Evolutionary conservation across 306 rosid species (phyloP).

Genomic region (Cicer bijugum): DNA sequence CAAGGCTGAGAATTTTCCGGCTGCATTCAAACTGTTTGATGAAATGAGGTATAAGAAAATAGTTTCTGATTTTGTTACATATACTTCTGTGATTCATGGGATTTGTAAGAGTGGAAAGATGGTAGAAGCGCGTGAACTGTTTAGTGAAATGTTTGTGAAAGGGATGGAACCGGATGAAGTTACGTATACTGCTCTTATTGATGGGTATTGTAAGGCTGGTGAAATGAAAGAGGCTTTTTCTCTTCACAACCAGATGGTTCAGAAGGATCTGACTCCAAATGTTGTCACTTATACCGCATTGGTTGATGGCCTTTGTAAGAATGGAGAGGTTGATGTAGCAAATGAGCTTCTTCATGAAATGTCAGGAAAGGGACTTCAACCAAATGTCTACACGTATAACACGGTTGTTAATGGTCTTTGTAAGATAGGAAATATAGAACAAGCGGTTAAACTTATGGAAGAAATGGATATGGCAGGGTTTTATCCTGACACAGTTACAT

Average conservation of each 20-base stretch:
- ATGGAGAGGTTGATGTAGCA: constrained; percentile 78
- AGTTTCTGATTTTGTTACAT: constrained; percentile 66
- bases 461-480: constrained; percentile 80
- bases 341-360: constrained; percentile 87
- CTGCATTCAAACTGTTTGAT: constrained; percentile 60
- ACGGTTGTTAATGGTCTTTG: constrained; percentile 79
- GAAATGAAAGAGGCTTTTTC: constrained; percentile 77
- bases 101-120: constrained; percentile 69
- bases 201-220: constrained; percentile 84
- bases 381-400: constrained; percentile 78
- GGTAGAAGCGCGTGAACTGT: constrained; percentile 63
- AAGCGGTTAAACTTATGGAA: constrained; percentile 68
- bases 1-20: constrained; percentile 63
- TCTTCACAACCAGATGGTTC: constrained; percentile 82
- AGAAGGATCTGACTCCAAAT: constrained; percentile 67
- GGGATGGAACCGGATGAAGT: constrained; percentile 83
- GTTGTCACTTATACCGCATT: constrained; percentile 78
- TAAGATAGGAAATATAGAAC: constrained; percentile 70
- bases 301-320: constrained; percentile 84
- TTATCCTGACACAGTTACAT: constrained; percentile 74
- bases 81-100: constrained; percentile 75
- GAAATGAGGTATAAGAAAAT: constrained; percentile 67
- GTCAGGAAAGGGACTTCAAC: constrained; percentile 75
- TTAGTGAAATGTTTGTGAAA: constrained; percentile 61
- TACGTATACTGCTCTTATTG: constrained; percentile 72